Percentiles rank a stretch among this genome's conserved stretches.
Evolutionary conservation across 495 filamentous ascomycete species (phyloP).

Genomic region (Pyrenula massariospora): DNA sequence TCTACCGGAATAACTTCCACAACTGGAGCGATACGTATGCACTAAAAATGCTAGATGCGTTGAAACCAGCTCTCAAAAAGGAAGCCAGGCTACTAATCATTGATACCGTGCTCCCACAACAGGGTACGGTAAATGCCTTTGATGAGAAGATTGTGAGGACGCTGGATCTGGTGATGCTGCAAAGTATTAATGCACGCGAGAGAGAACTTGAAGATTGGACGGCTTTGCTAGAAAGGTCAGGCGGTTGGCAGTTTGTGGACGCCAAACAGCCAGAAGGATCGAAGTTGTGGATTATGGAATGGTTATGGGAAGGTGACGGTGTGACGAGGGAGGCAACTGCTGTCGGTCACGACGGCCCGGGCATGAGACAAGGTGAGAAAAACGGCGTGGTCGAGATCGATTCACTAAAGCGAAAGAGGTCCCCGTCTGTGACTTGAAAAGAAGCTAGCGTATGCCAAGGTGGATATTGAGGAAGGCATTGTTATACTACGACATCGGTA

Average conservation of each 20-base stretch:
- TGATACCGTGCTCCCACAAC: conserved; percentile 27
- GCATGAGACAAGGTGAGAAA: not conserved
- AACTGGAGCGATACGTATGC: conserved; percentile 48
- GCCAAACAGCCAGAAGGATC: not conserved
- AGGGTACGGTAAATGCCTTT: conserved; percentile 7
- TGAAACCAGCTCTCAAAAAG: conserved; percentile 43
- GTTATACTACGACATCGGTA: too few relatives aligned
- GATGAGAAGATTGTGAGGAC: conserved; percentile 4
- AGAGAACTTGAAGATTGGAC: conserved; percentile 18
- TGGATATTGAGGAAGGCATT: too few relatives aligned
- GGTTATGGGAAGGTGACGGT: not conserved
- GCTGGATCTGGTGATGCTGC: conserved; percentile 24
- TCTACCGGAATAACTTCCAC: conserved; percentile 47
- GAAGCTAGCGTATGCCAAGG: too few relatives aligned
- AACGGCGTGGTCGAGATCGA: too few relatives aligned
- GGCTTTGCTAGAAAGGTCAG: conserved; percentile 10
- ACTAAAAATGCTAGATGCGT: conserved; percentile 34
- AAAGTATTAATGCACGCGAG: conserved; percentile 21
- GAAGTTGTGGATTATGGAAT: not conserved
- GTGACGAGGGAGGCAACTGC: not conserved
- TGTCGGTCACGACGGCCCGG: not conserved
- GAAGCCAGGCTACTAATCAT: conserved; percentile 37
- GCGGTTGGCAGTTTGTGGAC: not conserved
- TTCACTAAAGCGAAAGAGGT: too few relatives aligned
- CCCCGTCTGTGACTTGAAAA: too few relatives aligned